Conservation (phyloP, 345 rosid species). For the Rhizophora apiculata region DNA sequence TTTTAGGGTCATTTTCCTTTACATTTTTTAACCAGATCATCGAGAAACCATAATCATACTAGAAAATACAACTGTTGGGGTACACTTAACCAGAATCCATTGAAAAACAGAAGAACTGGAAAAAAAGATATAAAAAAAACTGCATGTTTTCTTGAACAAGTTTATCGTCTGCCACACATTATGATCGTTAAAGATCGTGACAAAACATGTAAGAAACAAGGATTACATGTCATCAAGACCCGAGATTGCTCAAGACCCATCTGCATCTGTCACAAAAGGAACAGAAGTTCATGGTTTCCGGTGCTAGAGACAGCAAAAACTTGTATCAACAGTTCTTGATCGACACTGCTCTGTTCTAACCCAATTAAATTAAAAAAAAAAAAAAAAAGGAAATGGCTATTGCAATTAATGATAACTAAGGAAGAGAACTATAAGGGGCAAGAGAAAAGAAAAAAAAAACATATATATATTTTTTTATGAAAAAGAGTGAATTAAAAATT, state of each 20-base stretch:
- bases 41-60: conserved; percentile 22
- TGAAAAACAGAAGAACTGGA: neutral
- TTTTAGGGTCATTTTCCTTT: neutral
- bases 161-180: conserved; percentile 28
- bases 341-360: conserved; percentile 17
- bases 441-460: conserved; percentile 10
- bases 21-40: neutral
- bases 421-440: conserved; percentile 1
- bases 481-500: neutral
- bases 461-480: neutral
- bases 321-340: conserved; percentile 27
- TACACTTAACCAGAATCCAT: conserved; percentile 30
- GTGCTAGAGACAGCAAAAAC: conserved; percentile 23
- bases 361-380: neutral
- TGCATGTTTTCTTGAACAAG: conserved; percentile 19
- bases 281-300: conserved; percentile 21
- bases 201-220: conserved; percentile 22
- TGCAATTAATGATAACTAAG: conserved; percentile 18
- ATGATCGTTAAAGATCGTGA: conserved; percentile 45
- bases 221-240: conserved; percentile 40
- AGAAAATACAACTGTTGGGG: conserved; percentile 5
- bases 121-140: neutral
- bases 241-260: conserved; percentile 44
- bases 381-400: conserved; percentile 2
- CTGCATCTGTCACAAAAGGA: conserved; percentile 40